phyloP scores from a whole-genome alignment of 306 rosid species.

The Prosopis cineraria region DNA sequence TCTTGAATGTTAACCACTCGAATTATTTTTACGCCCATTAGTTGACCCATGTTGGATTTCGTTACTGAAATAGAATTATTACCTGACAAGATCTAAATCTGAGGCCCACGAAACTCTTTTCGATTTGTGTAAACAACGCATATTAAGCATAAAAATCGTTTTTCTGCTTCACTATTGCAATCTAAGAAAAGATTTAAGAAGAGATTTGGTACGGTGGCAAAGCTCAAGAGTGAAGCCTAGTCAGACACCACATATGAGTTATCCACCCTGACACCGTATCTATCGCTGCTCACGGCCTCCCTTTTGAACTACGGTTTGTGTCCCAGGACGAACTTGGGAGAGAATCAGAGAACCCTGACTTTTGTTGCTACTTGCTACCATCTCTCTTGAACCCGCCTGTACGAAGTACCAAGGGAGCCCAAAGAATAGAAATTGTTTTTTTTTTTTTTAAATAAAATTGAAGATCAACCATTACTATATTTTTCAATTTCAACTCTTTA shows the following conservation, averaged over 20 bases:
- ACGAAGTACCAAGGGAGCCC: not conserved
- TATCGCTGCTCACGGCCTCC: conserved; percentile 30
- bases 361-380: not conserved
- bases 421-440: not conserved
- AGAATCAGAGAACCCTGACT: not conserved
- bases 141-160: not conserved
- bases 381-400: not conserved
- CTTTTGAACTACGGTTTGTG: conserved; percentile 20
- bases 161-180: conserved; percentile 30
- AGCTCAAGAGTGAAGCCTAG: conserved; percentile 45
- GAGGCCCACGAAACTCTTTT: conserved; percentile 23
- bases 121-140: not conserved
- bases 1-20: not conserved
- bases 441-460: not conserved
- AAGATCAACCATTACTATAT: no score
- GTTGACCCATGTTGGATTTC: not conserved
- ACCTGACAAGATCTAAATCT: conserved; percentile 15
- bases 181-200: conserved; percentile 30
- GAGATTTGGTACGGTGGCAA: conserved; percentile 19
- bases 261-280: conserved; percentile 3
- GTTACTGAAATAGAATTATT: not conserved
- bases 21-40: not conserved
- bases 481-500: no score
- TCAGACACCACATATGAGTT: conserved; percentile 29
- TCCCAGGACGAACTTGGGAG: not conserved